Evolutionary conservation across 768 basidiomycete genomes (phyloP), one percentile per base, ranked within the genome.

Genomic region (Ephemerocybe angulata): DNA sequence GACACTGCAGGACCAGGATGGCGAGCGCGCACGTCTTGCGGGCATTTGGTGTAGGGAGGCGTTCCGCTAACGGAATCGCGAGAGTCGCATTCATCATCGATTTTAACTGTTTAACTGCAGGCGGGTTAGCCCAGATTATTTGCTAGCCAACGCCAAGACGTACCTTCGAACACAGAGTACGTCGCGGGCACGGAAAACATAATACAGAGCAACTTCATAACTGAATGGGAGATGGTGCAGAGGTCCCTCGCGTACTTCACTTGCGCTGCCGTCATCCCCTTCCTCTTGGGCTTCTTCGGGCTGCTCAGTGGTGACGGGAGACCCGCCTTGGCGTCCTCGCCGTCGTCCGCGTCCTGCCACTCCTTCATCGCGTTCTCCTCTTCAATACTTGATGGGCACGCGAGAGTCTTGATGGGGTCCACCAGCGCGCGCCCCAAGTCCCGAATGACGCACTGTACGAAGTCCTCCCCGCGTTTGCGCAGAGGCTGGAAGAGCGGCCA

Each of bases 11-110:
- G 4, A 90, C 72, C 82, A 83, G 87, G 22, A 92, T 87, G 2
- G 86, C 79, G 24, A 93, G 69, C 1, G 88, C 88, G 55, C 81
- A 90, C 1, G 91, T 93, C 67, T 93, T 93, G n/a, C 91, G 83
- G 11, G 88, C 81, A 64, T 92, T 92, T 4, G 87, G 87, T 4
- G 90, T 91, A 2, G 90, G 91, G 0, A 93, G 69, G 25, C 79
- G 73, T 4, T 78, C 72, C 0, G 87, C 80, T 21, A 90, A 72
- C 2, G 90, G 90, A 56, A 93, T 90, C 6, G 85, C 82, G 8
- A 93, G 72, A 8, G 88, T 74, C 11, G 78, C 76, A 1, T 82
- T 80, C 30, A 93, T 66, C 54, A 93, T 80, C 28, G 72, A 71
- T 19, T 74, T 67, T 4, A 90, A 75, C 56, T 90, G 81, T 24